Evolutionary conservation across 2,329 filamentous ascomycete genomes (phyloP), one percentile per base, ranked within the genome.

Genomic region (Ilyonectria sp.): DNA sequence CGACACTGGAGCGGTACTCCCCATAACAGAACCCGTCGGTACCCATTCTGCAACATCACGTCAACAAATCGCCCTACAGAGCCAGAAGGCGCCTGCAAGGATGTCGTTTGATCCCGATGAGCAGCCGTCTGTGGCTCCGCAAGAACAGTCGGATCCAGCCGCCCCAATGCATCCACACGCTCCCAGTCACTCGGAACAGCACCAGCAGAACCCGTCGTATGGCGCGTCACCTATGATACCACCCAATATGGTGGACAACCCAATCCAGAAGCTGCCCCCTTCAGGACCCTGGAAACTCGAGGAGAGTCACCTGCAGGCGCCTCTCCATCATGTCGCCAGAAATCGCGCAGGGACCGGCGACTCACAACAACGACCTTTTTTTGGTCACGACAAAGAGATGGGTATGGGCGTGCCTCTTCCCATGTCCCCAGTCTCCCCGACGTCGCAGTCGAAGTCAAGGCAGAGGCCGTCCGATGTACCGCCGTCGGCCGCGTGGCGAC

Each of bases 221-320:
- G 58, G 62, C 15, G 50, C 65, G 31, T 70, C 71, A 17, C 65
- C 65, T 5, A 68, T 76, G 60, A 60, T 77, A 40, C 67, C 69
- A 33, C 71, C 72, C 29, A 71, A 70, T 29, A 71, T 77, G 52
- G 63, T 57, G 44, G 71, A 70, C 26, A 84, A 83, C 46, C 80
- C 83, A 10, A 76, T 83, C 8, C 81, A 83, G 37, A 80, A 74
- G 31, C 78, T 85, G 3, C 82, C 82, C 29, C 83, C 82, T 1
- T 77, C 79, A n/a, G 84, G 83, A 0, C 80, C 81, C 19, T 90
- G 87, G 87, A 86, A 84, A 56, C 76, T 87, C 6, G 83, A 89
- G 69, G 86, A 89, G 76, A 89, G 87, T 10, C 82, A 86, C 65
- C 79, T 90, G 40, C 78, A 83, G 1, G 83, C 87, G 68, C 88